Evolutionary conservation across 192 early-diverging fungal genomes (phyloP).

Genomic region (Coemansia asiatica): DNA sequence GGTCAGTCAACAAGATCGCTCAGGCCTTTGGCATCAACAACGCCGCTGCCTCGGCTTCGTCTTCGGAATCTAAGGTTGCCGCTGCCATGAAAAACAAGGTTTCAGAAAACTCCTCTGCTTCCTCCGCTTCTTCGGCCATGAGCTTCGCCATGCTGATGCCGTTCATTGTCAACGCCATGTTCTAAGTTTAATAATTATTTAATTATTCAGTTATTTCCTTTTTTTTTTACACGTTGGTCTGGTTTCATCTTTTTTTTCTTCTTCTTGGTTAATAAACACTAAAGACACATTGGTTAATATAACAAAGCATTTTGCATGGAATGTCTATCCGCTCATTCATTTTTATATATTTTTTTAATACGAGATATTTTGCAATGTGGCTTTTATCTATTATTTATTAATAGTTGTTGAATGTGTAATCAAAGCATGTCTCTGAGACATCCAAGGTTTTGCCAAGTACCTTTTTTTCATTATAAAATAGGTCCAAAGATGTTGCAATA

Average conservation of each 20-base stretch:
- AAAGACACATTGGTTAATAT: no score
- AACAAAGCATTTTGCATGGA: no score
- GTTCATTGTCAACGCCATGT: conserved; percentile 19
- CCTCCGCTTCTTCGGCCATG: conserved; percentile 5
- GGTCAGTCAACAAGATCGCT: conserved; percentile 4
- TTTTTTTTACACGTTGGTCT: background rate
- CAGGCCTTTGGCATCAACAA: background rate
- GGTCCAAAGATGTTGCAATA: no score
- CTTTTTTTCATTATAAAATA: no score
- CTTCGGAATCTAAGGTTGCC: conserved; percentile 5
- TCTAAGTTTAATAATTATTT: conserved; percentile 22
- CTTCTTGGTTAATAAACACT: no score
- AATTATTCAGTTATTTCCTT: background rate
- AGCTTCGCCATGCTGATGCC: conserved; percentile 18
- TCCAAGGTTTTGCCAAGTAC: no score
- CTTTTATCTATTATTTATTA: no score
- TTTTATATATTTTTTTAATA: background rate
- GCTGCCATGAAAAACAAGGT: conserved; percentile 37
- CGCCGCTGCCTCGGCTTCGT: conserved; percentile 10
- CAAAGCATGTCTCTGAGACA: no score
- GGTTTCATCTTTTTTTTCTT: no score
- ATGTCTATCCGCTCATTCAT: no score
- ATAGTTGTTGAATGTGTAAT: no score
- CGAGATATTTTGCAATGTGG: no score
- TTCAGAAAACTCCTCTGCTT: conserved; percentile 14